These are phyloP conservation scores for Fusarium torulosum DNA, from an alignment of 2,329 filamentous ascomycete genomes.

Conservation along the genomic window DNA sequence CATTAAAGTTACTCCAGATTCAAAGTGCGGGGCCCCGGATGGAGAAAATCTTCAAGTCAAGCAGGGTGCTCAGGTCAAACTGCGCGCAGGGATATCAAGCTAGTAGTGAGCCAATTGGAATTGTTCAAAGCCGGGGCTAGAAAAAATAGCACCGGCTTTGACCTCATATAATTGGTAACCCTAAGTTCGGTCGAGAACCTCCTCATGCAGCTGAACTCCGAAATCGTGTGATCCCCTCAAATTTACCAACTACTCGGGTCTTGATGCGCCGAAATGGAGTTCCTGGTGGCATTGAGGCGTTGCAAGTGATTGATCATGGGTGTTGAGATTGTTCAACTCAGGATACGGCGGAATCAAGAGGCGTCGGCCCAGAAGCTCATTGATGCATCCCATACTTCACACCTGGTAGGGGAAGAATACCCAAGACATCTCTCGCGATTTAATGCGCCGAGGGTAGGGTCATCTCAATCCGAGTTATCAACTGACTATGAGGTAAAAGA, in stretches of 20 bases:
- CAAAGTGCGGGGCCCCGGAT: conserved; percentile 24
- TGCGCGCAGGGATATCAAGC: neutral
- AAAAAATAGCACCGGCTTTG: neutral
- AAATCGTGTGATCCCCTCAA: neutral
- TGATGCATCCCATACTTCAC: too few species aligned
- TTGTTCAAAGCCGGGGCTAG: conserved; percentile 4
- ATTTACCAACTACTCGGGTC: conserved; percentile 1
- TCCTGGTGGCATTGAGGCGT: neutral
- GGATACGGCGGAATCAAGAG: too few species aligned
- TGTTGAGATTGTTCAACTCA: too few species aligned
- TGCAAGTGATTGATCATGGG: too few species aligned
- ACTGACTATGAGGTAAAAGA: too few species aligned
- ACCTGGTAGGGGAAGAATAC: neutral
- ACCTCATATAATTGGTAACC: neutral
- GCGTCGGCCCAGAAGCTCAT: too few species aligned
- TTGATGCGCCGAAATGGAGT: conserved; percentile 11
- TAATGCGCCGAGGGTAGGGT: neutral
- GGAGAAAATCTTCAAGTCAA: neutral
- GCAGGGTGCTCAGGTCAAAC: neutral
- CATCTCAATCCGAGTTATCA: neutral
- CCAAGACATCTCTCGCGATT: neutral
- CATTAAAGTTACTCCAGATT: conserved; percentile 17
- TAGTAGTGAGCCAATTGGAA: neutral
- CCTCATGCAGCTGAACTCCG: neutral
- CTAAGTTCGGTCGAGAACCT: neutral